Evolutionary conservation across 352 stramenopile species (phyloP).

Genomic region (Globisporangium echinulatum): DNA sequence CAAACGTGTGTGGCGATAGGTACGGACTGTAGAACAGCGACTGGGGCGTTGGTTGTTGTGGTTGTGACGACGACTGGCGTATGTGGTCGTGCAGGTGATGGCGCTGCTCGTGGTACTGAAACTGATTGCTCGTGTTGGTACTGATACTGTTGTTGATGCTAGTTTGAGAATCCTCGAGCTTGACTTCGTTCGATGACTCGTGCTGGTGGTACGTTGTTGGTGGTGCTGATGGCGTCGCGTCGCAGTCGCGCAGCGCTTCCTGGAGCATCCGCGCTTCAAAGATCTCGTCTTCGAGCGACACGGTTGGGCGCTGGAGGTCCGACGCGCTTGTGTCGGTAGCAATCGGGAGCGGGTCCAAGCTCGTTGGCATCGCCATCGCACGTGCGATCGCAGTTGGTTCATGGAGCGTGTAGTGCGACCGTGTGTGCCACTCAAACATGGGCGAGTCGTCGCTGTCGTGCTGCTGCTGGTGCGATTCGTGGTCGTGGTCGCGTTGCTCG

Average conservation of each 20-base stretch:
- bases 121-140: not conserved
- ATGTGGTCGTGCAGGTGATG: conserved; percentile 13
- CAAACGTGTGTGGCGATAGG: conserved; percentile 11
- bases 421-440: not conserved
- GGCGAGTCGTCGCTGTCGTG: not conserved
- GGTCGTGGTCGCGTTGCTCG: not conserved
- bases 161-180: not conserved
- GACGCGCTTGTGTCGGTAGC: not conserved
- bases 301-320: not conserved
- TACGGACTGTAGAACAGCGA: conserved; percentile 6
- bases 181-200: not conserved
- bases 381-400: not conserved
- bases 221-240: not conserved
- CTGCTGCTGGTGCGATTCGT: not conserved
- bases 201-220: not conserved
- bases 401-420: not conserved
- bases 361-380: not conserved
- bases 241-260: conserved; percentile 20
- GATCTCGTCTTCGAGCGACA: conserved; percentile 21
- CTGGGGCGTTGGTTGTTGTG: conserved; percentile 4
- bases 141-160: not conserved
- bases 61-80: conserved; percentile 2
- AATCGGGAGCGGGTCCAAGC: conserved; percentile 8
- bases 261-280: conserved; percentile 31
- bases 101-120: not conserved